Conservation (phyloP, 148 eudicot species). For the Vaccinium macrocarpon region DNA sequence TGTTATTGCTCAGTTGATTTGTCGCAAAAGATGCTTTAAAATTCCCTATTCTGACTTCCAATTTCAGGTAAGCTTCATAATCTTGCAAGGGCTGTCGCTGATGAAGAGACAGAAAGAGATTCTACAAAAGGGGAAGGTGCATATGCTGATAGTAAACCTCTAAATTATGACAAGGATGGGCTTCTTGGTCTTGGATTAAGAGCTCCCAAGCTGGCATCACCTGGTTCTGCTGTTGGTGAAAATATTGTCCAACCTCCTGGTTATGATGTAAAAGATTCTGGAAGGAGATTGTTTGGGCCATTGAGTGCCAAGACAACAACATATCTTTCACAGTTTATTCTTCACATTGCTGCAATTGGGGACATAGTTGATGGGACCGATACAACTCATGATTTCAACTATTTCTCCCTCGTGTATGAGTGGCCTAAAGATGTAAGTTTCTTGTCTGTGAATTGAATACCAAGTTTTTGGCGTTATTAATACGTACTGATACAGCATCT, state of each 20-base stretch:
- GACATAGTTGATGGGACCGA: constrained; percentile 99
- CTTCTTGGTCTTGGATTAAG: constrained; percentile 89
- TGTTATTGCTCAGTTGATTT: neutral
- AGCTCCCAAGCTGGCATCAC: constrained; percentile 42
- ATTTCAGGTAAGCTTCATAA: constrained; percentile 94
- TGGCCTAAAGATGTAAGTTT: constrained; percentile 97
- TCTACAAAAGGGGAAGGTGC: constrained; percentile 48
- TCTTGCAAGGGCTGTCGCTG: constrained; percentile 97
- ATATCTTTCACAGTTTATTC: constrained; percentile 90
- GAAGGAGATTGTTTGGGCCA: constrained; percentile 71
- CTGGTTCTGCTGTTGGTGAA: constrained; percentile 44
- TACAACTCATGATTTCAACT: constrained; percentile 98
- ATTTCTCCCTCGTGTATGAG: constrained; percentile 89
- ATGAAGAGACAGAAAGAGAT: constrained; percentile 75
- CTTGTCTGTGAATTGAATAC: constrained; percentile 13
- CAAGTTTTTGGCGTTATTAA: neutral
- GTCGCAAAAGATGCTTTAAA: neutral
- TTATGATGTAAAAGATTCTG: constrained; percentile 70
- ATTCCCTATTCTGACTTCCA: constrained; percentile 7
- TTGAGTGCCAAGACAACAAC: constrained; percentile 72
- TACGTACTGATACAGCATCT: constrained; percentile 6
- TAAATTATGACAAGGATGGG: constrained; percentile 50
- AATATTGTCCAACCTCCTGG: constrained; percentile 41
- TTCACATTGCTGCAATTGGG: constrained; percentile 97
- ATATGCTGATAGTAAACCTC: constrained; percentile 40